Base-by-base conservation (phyloP, 2,329 filamentous ascomycete genomes). In the Ceratocystis huliohia region DNA sequence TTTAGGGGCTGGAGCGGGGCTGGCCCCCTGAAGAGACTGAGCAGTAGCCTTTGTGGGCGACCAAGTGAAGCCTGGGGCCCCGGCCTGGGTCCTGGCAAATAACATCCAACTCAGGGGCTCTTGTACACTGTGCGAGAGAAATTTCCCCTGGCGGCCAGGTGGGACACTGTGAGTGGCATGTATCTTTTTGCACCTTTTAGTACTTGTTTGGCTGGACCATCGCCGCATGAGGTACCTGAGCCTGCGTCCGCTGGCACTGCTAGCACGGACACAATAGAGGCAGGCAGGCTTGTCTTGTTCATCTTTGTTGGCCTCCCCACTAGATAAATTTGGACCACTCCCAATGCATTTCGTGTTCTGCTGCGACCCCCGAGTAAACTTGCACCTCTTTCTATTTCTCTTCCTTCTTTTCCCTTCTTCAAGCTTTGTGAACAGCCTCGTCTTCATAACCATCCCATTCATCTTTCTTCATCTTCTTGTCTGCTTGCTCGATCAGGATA, bases 401-500 rank as follows among this genome's bases (percentile, higher is more conserved):
- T 68, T 57, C 46, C 22, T 64, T 66, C 44, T 61, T 57, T 67
- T 68, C 64, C 50, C 68, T 65, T 48, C 59, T 66, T 48, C 61
- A 57, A 65, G 64, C 65, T 69, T n/a, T 68, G 67, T 64, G 53
- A 68, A 68, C 65, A 68, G 64, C 67, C 67, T 68, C 67, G 64
- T 68, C 66, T 66, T 66, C 66, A 66, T 66, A 61, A 37, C 62
- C 61, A 68, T 66, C 64, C 37, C 57, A 53, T 53, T 17, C 37
- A 45, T 56, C 65, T 56, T 56, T 70, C 66, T 68, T 66, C 63
- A 59, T 67, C 37, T 41, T 68, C 56, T 66, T 69, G 37, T 67
- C 62, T 66, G 68, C 68, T 69, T 69, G 37, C 68, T 66, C 67
- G 68, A 70, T 70, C 68, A 62, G 68, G 68, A 70, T 70, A 68